Evolutionary conservation across 176 grass and related monocot species (phyloP).

Genomic region (Aegilops bicornis): DNA sequence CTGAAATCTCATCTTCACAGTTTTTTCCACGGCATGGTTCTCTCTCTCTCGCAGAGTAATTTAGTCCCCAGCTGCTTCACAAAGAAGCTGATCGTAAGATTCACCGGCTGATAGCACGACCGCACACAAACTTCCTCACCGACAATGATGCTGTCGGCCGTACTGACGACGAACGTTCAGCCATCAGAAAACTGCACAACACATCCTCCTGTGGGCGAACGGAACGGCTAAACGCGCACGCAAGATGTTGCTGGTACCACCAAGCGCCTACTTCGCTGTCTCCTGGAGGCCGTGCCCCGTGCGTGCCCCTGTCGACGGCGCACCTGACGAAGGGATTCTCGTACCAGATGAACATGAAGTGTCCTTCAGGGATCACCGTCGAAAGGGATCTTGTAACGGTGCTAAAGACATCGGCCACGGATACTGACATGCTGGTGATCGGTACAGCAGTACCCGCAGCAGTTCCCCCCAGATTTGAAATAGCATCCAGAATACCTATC

Average conservation of each 20-base stretch:
- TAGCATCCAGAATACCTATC: too few species aligned
- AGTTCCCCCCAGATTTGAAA: neutral
- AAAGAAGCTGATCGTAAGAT: neutral
- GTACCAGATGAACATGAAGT: neutral
- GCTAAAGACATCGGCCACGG: too few species aligned
- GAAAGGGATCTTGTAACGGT: neutral
- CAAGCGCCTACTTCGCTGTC: neutral
- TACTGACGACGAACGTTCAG: neutral
- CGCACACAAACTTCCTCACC: neutral
- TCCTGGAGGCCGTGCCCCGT: too few species aligned
- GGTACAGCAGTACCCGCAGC: too few species aligned
- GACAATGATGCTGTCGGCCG: neutral
- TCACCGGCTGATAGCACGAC: neutral
- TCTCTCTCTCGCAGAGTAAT: neutral
- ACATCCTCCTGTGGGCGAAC: neutral
- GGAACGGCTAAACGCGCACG: neutral
- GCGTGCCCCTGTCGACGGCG: neutral
- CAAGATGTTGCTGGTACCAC: neutral
- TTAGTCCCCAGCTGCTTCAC: neutral
- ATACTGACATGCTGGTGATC: too few species aligned
- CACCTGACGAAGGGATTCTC: neutral
- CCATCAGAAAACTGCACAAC: neutral
- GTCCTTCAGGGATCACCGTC: neutral
- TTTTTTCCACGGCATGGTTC: neutral
- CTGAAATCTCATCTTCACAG: too few species aligned